Percentiles rank a stretch among this genome's conserved stretches.
These are phyloP conservation scores for Clarireedia hainanense DNA, from an alignment of 2,329 filamentous ascomycete species.

Conservation along the genomic window DNA sequence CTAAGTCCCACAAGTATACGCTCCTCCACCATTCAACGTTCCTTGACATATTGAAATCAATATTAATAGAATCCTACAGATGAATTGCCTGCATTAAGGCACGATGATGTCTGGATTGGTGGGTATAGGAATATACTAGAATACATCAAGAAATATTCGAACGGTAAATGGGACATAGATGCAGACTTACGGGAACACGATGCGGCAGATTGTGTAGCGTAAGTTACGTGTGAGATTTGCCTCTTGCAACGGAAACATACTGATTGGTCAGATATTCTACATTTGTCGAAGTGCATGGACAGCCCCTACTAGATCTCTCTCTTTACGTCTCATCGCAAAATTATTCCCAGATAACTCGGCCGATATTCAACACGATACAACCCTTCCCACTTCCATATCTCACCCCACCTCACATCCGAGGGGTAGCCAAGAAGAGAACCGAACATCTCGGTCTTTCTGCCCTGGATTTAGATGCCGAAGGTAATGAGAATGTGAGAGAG, in stretches of 20 bases:
- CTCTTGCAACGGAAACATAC: neutral
- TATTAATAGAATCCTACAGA: conserved; percentile 31
- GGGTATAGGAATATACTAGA: conserved; percentile 46
- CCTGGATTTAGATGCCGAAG: conserved; percentile 52
- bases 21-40: neutral
- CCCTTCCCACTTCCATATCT: conserved; percentile 86
- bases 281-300: conserved; percentile 68
- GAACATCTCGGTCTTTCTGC: conserved; percentile 61
- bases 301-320: conserved; percentile 72
- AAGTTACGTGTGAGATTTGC: conserved; percentile 18
- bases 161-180: conserved; percentile 42
- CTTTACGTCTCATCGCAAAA: conserved; percentile 88
- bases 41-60: neutral
- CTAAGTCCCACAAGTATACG: conserved; percentile 62
- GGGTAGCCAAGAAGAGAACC: conserved; percentile 62
- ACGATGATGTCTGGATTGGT: conserved; percentile 43
- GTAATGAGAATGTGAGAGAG: conserved; percentile 26
- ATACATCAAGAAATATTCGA: conserved; percentile 36
- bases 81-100: conserved; percentile 48
- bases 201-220: conserved; percentile 43
- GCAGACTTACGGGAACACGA: conserved; percentile 33
- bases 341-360: conserved; percentile 69
- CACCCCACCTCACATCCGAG: conserved; percentile 64
- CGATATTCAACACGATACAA: conserved; percentile 72
- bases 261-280: conserved; percentile 41